phyloP scores from a whole-genome alignment of 108 stramenopile genomes.

The Cyclotella kingstonii region DNA sequence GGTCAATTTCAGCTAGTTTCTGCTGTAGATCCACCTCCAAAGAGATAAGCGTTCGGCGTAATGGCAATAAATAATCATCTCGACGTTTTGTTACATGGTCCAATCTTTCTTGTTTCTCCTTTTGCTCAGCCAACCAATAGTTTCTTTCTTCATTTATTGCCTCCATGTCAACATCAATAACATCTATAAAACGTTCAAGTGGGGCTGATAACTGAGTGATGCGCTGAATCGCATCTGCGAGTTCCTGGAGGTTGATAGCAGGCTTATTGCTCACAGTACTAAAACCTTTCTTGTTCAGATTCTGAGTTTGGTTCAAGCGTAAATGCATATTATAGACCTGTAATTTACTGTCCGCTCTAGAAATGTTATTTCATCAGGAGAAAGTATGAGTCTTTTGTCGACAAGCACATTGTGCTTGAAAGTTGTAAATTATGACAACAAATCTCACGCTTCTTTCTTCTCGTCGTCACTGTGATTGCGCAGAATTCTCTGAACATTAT shows the following conservation, averaged over 20 bases:
- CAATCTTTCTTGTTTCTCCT: constrained; percentile 22
- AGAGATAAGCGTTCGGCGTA: constrained; percentile 43
- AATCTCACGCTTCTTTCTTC: too few relatives aligned
- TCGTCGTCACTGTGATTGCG: too few relatives aligned
- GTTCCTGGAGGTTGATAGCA: constrained; percentile 51
- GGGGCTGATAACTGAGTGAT: constrained; percentile 67
- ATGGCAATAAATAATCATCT: constrained; percentile 29
- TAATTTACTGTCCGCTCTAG: too few relatives aligned
- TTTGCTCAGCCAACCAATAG: constrained; percentile 43
- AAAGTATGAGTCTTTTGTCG: too few relatives aligned
- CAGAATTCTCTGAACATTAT: too few relatives aligned
- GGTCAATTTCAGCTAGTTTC: not conserved
- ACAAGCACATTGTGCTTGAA: too few relatives aligned
- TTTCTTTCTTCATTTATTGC: constrained; percentile 56
- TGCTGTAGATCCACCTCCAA: constrained; percentile 46
- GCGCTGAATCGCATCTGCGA: constrained; percentile 55
- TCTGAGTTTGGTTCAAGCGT: too few relatives aligned
- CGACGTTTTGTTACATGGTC: constrained; percentile 31
- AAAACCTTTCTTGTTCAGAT: too few relatives aligned
- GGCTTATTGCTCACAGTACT: too few relatives aligned
- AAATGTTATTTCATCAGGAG: too few relatives aligned
- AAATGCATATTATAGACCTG: too few relatives aligned
- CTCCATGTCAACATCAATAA: constrained; percentile 55
- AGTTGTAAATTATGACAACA: too few relatives aligned
- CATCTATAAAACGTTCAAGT: constrained; percentile 71